Base-by-base conservation (phyloP, 2,329 filamentous ascomycete genomes). In the Colletotrichum agaves region DNA sequence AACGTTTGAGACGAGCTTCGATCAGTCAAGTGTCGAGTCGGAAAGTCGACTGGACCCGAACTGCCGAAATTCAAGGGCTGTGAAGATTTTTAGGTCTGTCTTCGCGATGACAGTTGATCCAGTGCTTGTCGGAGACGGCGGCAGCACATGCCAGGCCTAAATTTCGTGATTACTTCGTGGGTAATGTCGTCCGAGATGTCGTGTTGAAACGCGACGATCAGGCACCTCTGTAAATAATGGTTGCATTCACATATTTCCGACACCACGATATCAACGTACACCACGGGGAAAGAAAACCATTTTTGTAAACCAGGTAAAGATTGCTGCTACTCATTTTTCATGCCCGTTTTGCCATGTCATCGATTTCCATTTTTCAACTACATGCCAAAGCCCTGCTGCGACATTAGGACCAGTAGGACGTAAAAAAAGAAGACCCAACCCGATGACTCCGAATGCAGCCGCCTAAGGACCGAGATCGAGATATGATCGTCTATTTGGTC, bases 361-460 rank as follows among this genome's bases (percentile, higher is more conserved):
- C 63, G 80, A 80, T 84, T 84, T 83, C 81, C 80, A 79, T 83
- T 78, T 78, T 83, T 85, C 80, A 83, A 85, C 83, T 85, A 85
- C 83, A 85, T 85, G 84, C 82, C 81, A 82, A 83, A 82, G 79
- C 82, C 80, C 80, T 78, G 81, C 81, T 81, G 80, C 77, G 80
- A 82, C 81, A 81, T 79, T 81, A 80, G 78, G 80, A 78, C 78
- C 78, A 79, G 75, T 78, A 80, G 78, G 79, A 78, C 77, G 72
- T 77, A 80, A 80, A 80, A 81, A 83, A 79, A 82, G 66, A 71
- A 70, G 81, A 84, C 83, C 83, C 81, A 85, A 85, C 83, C 81
- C 83, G 81, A 82, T 85, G 84, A 87, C 85, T 86, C 85, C 85
- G 81, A 84, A 85, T 86, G 84, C 83, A 85, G 83, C 83, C 82